phyloP scores from a whole-genome alignment of 2,329 filamentous ascomycete genomes.

The Dryadomyces sulphureus region DNA sequence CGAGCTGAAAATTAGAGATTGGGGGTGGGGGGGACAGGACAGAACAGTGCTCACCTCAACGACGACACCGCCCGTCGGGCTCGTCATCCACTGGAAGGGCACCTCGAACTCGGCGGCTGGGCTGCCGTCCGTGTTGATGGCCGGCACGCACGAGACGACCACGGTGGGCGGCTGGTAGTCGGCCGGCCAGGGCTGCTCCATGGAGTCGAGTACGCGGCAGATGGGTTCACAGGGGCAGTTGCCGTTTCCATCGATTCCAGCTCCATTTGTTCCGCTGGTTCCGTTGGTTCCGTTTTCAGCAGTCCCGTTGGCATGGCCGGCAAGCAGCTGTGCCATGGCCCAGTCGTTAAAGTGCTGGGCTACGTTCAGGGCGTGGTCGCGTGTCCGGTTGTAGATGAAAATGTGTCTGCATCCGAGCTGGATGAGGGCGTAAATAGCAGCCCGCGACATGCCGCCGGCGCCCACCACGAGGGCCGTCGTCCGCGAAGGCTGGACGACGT shows the following conservation, averaged over 20 bases:
- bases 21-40: neutral
- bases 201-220: slow-evolving; percentile 41
- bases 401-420: slow-evolving; percentile 60
- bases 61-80: slow-evolving; percentile 57
- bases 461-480: slow-evolving; percentile 44
- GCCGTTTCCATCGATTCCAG: no score
- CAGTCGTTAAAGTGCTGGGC: slow-evolving; percentile 52
- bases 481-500: slow-evolving; percentile 36
- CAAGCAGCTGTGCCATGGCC: slow-evolving; percentile 18
- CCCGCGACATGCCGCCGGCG: slow-evolving; percentile 57
- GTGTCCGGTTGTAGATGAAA: slow-evolving; percentile 55
- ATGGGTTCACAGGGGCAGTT: slow-evolving; percentile 13
- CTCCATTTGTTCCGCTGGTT: neutral
- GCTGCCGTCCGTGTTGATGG: slow-evolving; percentile 43
- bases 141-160: slow-evolving; percentile 57
- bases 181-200: slow-evolving; percentile 47
- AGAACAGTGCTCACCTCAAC: slow-evolving; percentile 33
- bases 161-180: slow-evolving; percentile 51
- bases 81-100: slow-evolving; percentile 53
- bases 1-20: slow-evolving; percentile 25
- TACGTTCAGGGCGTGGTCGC: slow-evolving; percentile 43
- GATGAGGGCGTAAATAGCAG: slow-evolving; percentile 59
- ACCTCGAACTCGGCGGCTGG: slow-evolving; percentile 55
- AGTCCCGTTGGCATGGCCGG: neutral
- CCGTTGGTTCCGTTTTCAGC: neutral